Base-by-base conservation (phyloP, 75 land plant genomes). In the Picea sitchensis region DNA sequence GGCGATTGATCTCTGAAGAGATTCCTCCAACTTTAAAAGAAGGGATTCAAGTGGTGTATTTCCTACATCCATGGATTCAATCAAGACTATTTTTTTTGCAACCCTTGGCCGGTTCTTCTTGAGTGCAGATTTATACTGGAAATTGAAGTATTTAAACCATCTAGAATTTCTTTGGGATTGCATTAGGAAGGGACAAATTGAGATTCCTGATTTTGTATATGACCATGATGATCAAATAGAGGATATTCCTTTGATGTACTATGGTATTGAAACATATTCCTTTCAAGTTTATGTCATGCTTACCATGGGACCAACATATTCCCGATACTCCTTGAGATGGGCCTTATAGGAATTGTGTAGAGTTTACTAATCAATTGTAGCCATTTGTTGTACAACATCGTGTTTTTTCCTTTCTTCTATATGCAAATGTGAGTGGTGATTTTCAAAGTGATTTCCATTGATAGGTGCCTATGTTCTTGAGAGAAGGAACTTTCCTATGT, bases 21-120 rank as follows among this genome's bases (percentile, higher is more conserved):
- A n/a, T 91, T 14, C 91, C 93, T 31, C 59, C 72, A 32, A 76
- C 60, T 76, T 72, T 91, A 20, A 86, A 80, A 79, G 81, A 89
- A 13, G 75, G 83, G 59, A 79, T 93, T 61, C 78, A 88, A 13
- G 84, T 86, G 1, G 86, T 93, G 30, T 89, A 93, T 81, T 91
- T 93, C 83, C 80, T 93, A 61, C 95, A 93, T 76, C 93, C 95
- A 4, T 87, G 90, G 18, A 58, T 91, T 59, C 93, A 87, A 61
- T 79, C 95, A 58, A 79, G 92, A 20, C 87, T 93, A 80, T 84
- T 91, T 69, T 26, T 26, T 68, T 93, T 65, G 93, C 87, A 76
- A 93, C 91, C 36, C 75, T 93, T 59, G 95, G 95, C 61, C 87
- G 92, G 76, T 74, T 93, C 58, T 26, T 88, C 73, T 86, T 91